Evolutionary conservation across 257 asterid genomes (phyloP), one percentile per base, ranked within the genome.

Genomic region (Solanum sejunctum): DNA sequence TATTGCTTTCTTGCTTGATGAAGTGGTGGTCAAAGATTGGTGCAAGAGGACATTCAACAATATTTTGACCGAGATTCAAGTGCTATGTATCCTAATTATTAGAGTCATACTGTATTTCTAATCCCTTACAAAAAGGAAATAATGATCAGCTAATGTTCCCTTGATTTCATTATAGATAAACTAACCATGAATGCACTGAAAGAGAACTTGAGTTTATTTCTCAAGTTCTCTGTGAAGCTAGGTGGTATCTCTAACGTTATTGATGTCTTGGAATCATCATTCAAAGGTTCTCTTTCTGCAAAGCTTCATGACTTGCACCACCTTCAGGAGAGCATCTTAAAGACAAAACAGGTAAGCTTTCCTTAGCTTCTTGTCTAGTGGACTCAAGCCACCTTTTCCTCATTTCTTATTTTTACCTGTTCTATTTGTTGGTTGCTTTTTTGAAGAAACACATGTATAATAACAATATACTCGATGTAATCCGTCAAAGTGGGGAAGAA

Each of bases 11-110:
- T 89, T 97, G 89, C 97, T 97, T 78, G 99, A 97, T 89, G 99
- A 93, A 91, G 95, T 93, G 92, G 99, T 97, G 66, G 94, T 97
- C 86, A 94, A 92, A 89, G 98, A 95, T 89, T 97, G 99, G 99
- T 97, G 99, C 96, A 91, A 91, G 90, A 85, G 89, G 87, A 90
- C 92, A 41, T 97, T 94, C 91, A 88, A 87, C 85, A 93, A 72
- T 83, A 82, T 91, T 72, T 82, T 91, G 87, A 54, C 87, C 7
- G 97, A 95, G 81, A 90, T 93, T 89, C 91, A 91, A 87, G 86
- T 12, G 63, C 91, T 91, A 82, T 97, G 98, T 97, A 97, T 97
- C 98, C 99, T 97, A 49, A 66, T 55, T 21, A 45, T 84, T 85
- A 70, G 16, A 80, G 23, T 71, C 77, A 63, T 73, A 26, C 32